Evolutionary conservation across 371 early-diverging fungal genomes (phyloP).

Genomic region (Rhizopus arrhizus): DNA sequence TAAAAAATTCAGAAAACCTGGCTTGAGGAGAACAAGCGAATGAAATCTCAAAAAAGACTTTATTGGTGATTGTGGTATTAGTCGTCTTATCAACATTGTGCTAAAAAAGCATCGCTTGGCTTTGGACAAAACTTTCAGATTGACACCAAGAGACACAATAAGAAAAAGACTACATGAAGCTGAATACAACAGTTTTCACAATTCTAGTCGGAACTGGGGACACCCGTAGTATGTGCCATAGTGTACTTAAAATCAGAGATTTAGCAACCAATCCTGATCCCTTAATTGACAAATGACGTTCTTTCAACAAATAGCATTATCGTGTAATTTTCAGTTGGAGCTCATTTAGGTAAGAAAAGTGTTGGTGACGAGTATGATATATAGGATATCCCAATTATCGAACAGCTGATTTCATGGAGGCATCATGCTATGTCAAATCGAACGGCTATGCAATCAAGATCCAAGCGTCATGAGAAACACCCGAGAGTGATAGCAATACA

Average conservation of each 20-base stretch:
- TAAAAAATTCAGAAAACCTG: too few relatives aligned
- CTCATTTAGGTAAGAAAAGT: neutral
- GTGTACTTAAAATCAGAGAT: constrained; percentile 6
- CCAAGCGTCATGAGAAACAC: neutral
- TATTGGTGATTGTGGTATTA: too few relatives aligned
- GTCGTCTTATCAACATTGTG: too few relatives aligned
- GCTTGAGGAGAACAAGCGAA: too few relatives aligned
- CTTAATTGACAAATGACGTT: constrained; percentile 4
- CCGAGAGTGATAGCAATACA: constrained; percentile 13
- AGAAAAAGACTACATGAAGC: too few relatives aligned
- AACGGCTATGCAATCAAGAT: neutral
- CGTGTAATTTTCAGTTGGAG: neutral
- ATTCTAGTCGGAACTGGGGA: neutral
- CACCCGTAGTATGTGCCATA: constrained; percentile 15
- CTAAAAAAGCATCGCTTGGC: too few relatives aligned
- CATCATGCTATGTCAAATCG: constrained; percentile 5
- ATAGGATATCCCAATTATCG: constrained; percentile 21
- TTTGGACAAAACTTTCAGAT: too few relatives aligned
- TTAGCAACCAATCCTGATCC: constrained; percentile 14
- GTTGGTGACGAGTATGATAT: neutral
- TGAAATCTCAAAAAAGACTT: too few relatives aligned
- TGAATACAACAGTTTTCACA: too few relatives aligned
- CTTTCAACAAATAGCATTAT: neutral
- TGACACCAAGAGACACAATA: too few relatives aligned
- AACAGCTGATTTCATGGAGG: neutral